Base-by-base conservation (phyloP, 75 land plant genomes). In the Cunninghamia lanceolata region DNA sequence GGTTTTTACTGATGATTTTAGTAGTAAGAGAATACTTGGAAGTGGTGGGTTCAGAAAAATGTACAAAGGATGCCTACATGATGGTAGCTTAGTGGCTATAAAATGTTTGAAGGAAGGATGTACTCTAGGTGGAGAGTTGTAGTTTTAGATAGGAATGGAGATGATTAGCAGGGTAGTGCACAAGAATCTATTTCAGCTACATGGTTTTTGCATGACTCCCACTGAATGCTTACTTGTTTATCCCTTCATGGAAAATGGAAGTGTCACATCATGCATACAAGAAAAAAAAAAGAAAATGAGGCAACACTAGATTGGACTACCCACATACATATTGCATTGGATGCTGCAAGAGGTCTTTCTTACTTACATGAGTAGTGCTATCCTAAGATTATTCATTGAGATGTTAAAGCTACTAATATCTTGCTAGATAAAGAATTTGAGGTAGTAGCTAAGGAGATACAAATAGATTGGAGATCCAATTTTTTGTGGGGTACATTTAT, bases 91-190 rank as follows among this genome's bases (percentile, higher is more conserved):
- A 63, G 97, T 95, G 66, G 97, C 95, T 86, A 92, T 94, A 47
- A 95, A 95, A 88, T 88, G 94, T 78, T 47, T 93, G 43, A 95
- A 95, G 86, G 97, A 95, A 83, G 93, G 91, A 86, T 90, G 94
- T 25, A 94, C 93, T 46, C 94, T 95, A 42, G 95, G 95, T 87
- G 96, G 96, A n/a, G 96, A 95, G 83, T 85, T 93, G 84, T 95
- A 95, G 89, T 95, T 95, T 85, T 95, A 93, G 77, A 95, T 93
- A 16, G 93, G 93, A 84, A 94, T 95, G 68, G 96, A 95, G 88
- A 93, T 95, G 95, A 95, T 94, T 83, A 95, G 97, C 85, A 94
- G 93, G 95, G 95, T 93, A 73, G 95, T 95, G 80, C 97, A 95
- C 83, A 86, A 91, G 38, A 94, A 95, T 82, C 90, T 95, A 13